Percentiles rank a stretch among this genome's conserved stretches.
Evolutionary conservation across 2,329 filamentous ascomycete genomes (phyloP).

Genomic region (Fusarium fujikuroi): DNA sequence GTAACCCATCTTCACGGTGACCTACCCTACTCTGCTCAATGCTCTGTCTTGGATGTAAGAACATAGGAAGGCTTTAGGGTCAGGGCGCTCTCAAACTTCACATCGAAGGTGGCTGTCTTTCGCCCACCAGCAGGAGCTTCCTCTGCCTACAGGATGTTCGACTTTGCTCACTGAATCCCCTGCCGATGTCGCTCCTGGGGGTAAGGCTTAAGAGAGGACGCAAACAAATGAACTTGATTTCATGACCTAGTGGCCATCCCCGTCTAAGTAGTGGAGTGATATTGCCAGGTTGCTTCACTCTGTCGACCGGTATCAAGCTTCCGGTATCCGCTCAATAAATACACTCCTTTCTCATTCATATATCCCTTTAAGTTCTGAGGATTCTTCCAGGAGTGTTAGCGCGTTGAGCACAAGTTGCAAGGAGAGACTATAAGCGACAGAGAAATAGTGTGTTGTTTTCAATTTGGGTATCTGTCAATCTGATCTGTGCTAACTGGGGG

Average conservation of each 20-base stretch:
- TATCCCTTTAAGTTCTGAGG: fast-evolving
- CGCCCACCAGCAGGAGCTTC: fast-evolving
- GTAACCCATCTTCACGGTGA: background rate
- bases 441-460: background rate
- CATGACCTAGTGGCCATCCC: fast-evolving
- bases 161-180: too few species aligned
- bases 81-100: fast-evolving
- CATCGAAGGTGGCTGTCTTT: background rate
- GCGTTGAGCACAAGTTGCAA: background rate
- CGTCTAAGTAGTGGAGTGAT: fast-evolving
- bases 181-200: background rate
- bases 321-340: fast-evolving
- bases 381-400: fast-evolving
- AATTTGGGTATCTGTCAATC: background rate
- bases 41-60: fast-evolving
- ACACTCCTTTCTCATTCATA: background rate
- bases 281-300: fast-evolving
- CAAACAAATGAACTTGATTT: fast-evolving
- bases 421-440: fast-evolving
- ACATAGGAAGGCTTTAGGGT: fast-evolving
- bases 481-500: background rate
- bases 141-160: fast-evolving
- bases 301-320: fast-evolving
- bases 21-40: fast-evolving
- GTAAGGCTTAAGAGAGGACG: background rate